A percentile compares a stretch with the other conserved stretches of the same genome.
Conservation (phyloP, 2,329 filamentous ascomycete genomes). For the Microascus cirrosus region DNA sequence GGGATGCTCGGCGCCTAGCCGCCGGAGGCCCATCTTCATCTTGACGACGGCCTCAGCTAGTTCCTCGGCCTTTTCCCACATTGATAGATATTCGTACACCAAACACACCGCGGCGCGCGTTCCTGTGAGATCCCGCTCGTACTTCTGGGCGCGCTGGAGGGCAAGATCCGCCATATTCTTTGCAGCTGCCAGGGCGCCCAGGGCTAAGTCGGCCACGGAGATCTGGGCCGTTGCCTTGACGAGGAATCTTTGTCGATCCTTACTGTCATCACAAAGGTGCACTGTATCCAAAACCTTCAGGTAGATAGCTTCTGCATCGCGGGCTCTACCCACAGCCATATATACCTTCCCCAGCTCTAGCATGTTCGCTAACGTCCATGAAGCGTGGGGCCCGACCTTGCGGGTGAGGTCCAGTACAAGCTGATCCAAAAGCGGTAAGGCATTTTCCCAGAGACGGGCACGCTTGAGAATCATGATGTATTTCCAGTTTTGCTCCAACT, state of each 20-base stretch:
- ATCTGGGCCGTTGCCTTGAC: background rate
- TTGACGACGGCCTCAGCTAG: background rate
- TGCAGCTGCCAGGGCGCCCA: background rate
- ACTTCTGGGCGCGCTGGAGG: background rate
- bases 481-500: background rate
- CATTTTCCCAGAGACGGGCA: conserved; percentile 2
- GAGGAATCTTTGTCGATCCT: no score
- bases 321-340: background rate
- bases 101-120: background rate
- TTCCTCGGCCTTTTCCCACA: background rate
- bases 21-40: background rate
- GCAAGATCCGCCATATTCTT: background rate
- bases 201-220: background rate
- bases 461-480: conserved; percentile 1
- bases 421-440: background rate
- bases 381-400: background rate
- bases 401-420: background rate
- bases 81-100: background rate
- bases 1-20: background rate
- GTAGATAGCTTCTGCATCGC: background rate
- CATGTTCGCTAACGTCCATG: background rate
- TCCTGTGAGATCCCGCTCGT: background rate
- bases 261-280: background rate
- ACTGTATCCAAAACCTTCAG: background rate
- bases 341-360: background rate